A percentile compares a stretch with the other conserved stretches of the same genome.
phyloP scores from a whole-genome alignment of 139 green algal genomes.

The Raphidocelis subcapitata region DNA sequence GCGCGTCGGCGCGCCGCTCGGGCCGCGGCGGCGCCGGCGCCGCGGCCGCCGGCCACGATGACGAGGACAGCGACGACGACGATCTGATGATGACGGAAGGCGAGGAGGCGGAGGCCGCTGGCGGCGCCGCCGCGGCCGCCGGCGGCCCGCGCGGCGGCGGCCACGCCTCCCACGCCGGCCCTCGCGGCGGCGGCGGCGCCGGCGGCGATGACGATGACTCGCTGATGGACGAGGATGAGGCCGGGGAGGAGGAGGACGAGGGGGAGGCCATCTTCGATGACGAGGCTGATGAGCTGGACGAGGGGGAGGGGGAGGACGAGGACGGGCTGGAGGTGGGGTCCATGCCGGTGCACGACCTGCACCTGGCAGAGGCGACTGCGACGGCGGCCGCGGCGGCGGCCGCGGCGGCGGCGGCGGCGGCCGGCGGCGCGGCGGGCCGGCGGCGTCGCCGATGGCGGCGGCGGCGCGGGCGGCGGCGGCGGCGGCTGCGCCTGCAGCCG shows the following conservation, averaged over 20 bases:
- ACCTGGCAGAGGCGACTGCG: slow-evolving; percentile 46
- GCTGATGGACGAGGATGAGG: slow-evolving; percentile 43
- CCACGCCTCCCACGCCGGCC: too few relatives aligned
- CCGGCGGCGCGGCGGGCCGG: slow-evolving; percentile 3
- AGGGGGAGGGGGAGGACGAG: slow-evolving; percentile 47
- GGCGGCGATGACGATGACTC: slow-evolving; percentile 40
- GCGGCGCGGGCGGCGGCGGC: slow-evolving; percentile 10
- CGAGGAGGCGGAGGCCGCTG: too few relatives aligned
- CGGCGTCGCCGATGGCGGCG: too few relatives aligned
- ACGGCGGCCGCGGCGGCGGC: slow-evolving; percentile 11
- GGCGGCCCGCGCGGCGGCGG: too few relatives aligned
- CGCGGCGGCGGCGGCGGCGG: neutral
- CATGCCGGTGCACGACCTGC: slow-evolving; percentile 77
- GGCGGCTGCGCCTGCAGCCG: slow-evolving; percentile 20
- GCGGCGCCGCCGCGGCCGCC: too few relatives aligned
- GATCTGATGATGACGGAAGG: slow-evolving; percentile 28
- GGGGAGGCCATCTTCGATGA: slow-evolving; percentile 11
- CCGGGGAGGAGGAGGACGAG: slow-evolving; percentile 16
- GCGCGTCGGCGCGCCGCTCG: slow-evolving; percentile 11
- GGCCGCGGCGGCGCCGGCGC: neutral
- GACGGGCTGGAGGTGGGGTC: slow-evolving; percentile 36
- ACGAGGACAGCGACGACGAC: slow-evolving; percentile 49
- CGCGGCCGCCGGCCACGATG: slow-evolving; percentile 25
- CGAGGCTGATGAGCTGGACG: slow-evolving; percentile 54
- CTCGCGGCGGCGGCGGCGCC: slow-evolving; percentile 31